Base-by-base conservation (phyloP, 441 rosid species). In the Daphne laureola region DNA sequence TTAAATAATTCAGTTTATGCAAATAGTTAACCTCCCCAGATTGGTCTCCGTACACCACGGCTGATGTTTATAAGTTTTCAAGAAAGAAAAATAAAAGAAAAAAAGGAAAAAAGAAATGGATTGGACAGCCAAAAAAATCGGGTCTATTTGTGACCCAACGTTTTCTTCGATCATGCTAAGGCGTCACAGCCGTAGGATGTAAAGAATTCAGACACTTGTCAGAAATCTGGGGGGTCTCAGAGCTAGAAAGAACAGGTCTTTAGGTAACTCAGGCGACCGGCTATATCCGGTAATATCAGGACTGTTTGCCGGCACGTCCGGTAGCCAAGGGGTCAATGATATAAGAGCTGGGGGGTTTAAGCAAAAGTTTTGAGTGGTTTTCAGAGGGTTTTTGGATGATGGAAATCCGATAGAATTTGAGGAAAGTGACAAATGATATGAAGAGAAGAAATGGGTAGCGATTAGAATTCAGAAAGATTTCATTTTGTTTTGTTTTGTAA, bases 311-410 rank as follows among this genome's bases (percentile, higher is more conserved):
- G 78, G 68, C 67, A 67, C 64, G 51, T 55, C 64, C 75, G 74
- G 88, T 78, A 12, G 27, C 51, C 4, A 7, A 3, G 41, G 66
- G 70, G 79, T 74, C 79, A 64, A 67, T 73, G 74, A 59, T 70
- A 75, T 81, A 75, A 72, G 67, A 53, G 13, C 2, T 1, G 51
- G 63, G 79, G 83, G 89, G 93, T 82, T 85, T 85, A 78, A 78
- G 80, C 73, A 47, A 49, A 61, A 26, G 23, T 55, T 31, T 23
- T 47, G 75, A 78, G 72, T 67, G 80, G 73, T 67, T 80, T 76
- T 65, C 73, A 67, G 79, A 72, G 90, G 94, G 94, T 86, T 86
- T 86, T 82, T 72, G 73, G 75, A 31, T 8, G 38, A 31, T 31
- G 38, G 38, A 61, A 67, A 72, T 79, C 77, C 56, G 60, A 61